Evolutionary conservation across 495 filamentous ascomycete species (phyloP).

Genomic region (Penicillium verhagenii): DNA sequence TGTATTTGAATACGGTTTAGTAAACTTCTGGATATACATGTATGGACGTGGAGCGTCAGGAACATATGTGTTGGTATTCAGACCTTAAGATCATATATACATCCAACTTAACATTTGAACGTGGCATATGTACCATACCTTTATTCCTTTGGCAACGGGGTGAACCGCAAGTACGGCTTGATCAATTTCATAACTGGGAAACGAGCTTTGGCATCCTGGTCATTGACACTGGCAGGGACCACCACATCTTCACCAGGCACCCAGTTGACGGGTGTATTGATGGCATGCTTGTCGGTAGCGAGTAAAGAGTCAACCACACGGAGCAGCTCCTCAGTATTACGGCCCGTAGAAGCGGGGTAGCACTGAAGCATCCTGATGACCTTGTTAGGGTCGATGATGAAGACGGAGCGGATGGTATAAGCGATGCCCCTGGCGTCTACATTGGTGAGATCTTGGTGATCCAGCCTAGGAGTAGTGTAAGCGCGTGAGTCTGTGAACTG

Average conservation of each 20-base stretch:
- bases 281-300: background rate
- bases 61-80: too few relatives aligned
- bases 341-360: constrained; percentile 4
- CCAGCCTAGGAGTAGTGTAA: background rate
- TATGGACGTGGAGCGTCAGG: too few relatives aligned
- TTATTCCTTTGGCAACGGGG: background rate
- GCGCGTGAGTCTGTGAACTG: background rate
- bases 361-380: constrained; percentile 3
- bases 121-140: too few relatives aligned
- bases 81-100: too few relatives aligned
- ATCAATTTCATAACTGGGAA: background rate
- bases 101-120: too few relatives aligned
- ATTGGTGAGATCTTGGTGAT: background rate
- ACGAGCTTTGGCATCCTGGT: background rate
- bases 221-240: background rate
- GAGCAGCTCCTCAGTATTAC: background rate
- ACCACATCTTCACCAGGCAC: constrained; percentile 1
- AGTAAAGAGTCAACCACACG: constrained; percentile 3
- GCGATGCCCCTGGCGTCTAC: constrained; percentile 5
- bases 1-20: too few relatives aligned
- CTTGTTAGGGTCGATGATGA: constrained; percentile 8
- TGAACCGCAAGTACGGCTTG: constrained; percentile 1
- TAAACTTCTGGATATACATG: too few relatives aligned
- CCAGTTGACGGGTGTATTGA: constrained; percentile 2
- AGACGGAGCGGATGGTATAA: constrained; percentile 7